These are phyloP conservation scores for Sergeia podlipaevii DNA, from an alignment of 208 protist genomes.

Conservation along the genomic window DNA sequence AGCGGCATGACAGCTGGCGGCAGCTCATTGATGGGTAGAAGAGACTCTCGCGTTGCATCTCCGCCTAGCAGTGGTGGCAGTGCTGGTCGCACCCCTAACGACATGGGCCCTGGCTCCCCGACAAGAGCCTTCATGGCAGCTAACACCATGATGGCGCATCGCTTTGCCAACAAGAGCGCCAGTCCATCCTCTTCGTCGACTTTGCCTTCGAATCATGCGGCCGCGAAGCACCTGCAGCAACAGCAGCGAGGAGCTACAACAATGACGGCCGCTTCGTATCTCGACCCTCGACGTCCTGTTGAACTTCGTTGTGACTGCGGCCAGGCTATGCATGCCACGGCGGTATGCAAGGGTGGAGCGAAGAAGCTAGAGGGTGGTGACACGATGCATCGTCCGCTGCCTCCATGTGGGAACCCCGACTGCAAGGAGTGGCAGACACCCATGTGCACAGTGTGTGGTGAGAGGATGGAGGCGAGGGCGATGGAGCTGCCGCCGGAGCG, in stretches of 20 bases:
- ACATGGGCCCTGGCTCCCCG: not conserved
- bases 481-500: constrained; percentile 42
- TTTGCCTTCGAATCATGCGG: too few species aligned
- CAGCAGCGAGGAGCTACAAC: not conserved
- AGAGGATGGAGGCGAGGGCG: constrained; percentile 45
- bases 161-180: not conserved
- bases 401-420: constrained; percentile 52
- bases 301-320: constrained; percentile 78
- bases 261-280: not conserved
- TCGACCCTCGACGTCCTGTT: constrained; percentile 19
- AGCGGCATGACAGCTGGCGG: not conserved
- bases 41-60: too few species aligned
- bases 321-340: constrained; percentile 53
- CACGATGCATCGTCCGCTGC: constrained; percentile 1
- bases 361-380: constrained; percentile 14
- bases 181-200: too few species aligned
- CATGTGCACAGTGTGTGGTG: constrained; percentile 78
- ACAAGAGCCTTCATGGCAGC: constrained; percentile 1
- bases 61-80: too few species aligned
- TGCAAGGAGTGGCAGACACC: constrained; percentile 58
- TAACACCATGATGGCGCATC: not conserved
- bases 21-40: too few species aligned
- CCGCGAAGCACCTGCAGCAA: too few species aligned
- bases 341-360: constrained; percentile 15
- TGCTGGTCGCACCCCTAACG: not conserved